Evolutionary conservation across 2,329 filamentous ascomycete genomes (phyloP), one percentile per base, ranked within the genome.

Genomic region (Lachnellula hyalina): DNA sequence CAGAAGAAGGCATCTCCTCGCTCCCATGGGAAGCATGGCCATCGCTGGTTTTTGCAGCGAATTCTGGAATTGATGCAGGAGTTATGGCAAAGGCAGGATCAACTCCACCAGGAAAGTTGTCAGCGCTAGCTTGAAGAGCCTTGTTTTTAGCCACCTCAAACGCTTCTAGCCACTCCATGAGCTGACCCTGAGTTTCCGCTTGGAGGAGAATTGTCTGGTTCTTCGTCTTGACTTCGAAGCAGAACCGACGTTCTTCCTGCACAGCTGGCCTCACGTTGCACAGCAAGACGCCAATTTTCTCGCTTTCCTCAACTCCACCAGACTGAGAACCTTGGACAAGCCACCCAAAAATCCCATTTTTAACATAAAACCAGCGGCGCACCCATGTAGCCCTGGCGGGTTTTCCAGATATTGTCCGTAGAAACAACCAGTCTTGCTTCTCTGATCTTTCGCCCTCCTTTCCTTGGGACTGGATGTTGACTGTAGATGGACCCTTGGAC

Each of bases 141-240:
- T 87, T 90, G 63, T 92, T 90, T 74, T 99, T 99, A 51, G 93
- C 92, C 15, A 92, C 83, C 63, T 99, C 93, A 64, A 99, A 96
- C 0, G 93, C 86, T 61, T 89, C 84, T 53, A 99, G 84, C 94
- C 94, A 99, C 65, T 96, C 89, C 55, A 89, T 91, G n/a, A 99
- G 80, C 68, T 97, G 90, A 49, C 76, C 77, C 69, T 99, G 94
- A 0, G 90, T 96, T 70, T 99, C 94, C 4, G 93, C 89, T 73
- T 99, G 94, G 3, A 99, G 77, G 56, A 96, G 76, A 60, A 96
- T 85, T 49, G 86, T 94, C 59, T 89, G 89, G 66, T 90, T 96
- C 72, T 96, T 99, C 2, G 94, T 99, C 77, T 97, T 99, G 66
- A 99, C 88, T 72, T 99, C 94, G 66, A 99, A 96, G 70, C 94